Evolutionary conservation across 2,329 filamentous ascomycete species (phyloP).

Genomic region (Exserohilum turcica): DNA sequence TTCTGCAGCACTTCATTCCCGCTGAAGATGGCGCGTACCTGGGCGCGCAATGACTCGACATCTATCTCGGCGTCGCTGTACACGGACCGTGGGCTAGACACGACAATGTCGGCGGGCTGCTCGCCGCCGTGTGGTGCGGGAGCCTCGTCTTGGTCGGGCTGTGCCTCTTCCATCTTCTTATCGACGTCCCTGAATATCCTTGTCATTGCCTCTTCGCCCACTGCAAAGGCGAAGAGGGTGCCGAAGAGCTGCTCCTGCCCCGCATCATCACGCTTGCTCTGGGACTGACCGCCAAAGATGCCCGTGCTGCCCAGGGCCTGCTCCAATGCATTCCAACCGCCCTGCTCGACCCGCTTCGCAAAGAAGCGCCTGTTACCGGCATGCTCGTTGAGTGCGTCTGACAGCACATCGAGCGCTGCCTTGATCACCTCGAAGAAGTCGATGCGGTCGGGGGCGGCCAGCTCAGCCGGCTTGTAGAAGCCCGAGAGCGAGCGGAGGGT

Average conservation of each 20-base stretch:
- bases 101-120: slow-evolving; percentile 27
- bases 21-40: slow-evolving; percentile 44
- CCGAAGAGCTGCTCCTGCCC: slow-evolving; percentile 77
- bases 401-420: slow-evolving; percentile 73
- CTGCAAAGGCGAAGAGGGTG: slow-evolving; percentile 76
- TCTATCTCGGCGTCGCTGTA: slow-evolving; percentile 36
- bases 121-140: slow-evolving; percentile 8
- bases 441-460: slow-evolving; percentile 65
- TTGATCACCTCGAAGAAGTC: slow-evolving; percentile 72
- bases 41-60: slow-evolving; percentile 35
- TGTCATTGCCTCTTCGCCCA: slow-evolving; percentile 77
- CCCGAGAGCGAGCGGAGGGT: slow-evolving; percentile 73
- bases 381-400: slow-evolving; percentile 76
- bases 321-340: slow-evolving; percentile 79
- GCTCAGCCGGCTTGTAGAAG: slow-evolving; percentile 72
- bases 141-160: slow-evolving; percentile 15
- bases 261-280: slow-evolving; percentile 42
- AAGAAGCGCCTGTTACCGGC: slow-evolving; percentile 90
- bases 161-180: slow-evolving; percentile 29
- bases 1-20: slow-evolving; percentile 50
- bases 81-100: slow-evolving; percentile 33
- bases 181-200: slow-evolving; percentile 63
- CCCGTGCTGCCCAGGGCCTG: slow-evolving; percentile 70
- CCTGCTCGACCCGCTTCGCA: slow-evolving; percentile 72
- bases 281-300: slow-evolving; percentile 43